Evolutionary conservation across 1,284 basidiomycete genomes (phyloP), one percentile per base, ranked within the genome.

Genomic region (Phylloporus sp.): DNA sequence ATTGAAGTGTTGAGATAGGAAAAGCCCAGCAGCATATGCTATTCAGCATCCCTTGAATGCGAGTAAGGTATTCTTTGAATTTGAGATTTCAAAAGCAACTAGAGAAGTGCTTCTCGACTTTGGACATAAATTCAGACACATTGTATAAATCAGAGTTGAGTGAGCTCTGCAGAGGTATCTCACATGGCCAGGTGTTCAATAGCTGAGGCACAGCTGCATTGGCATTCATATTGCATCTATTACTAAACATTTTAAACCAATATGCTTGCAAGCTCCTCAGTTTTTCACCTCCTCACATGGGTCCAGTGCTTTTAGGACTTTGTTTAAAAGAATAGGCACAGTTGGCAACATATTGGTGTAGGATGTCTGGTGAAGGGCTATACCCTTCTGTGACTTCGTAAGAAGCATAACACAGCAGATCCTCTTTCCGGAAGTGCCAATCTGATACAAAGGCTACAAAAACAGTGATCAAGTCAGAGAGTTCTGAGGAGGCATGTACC

Each of bases 371-470:
- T 0, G 64, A 61, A 1, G 65, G 71, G 10, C 0, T 12, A 24
- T 70, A 68, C 26, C 68, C 68, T 18, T 66, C 53, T 6, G 60
- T 50, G n/a, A 68, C 58, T 12, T 49, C 5, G 57, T 72, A 77
- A 2, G 59, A 64, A 20, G 31, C 37, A 18, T 66, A 65, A 2
- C 6, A 1, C 4, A 75, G 71, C 28, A 67, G 67, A 17, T 64
- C 46, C 17, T 66, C 65, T 2, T 6, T 18, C 46, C 22, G 1
- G n/a, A 77, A 76, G 12, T 58, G 52, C 0, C 61, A 28, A 24
- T 54, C 44, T 3, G 28, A 58, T 1, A 75, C 76, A 61, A 81
- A 75, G 2, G 77, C 70, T 6, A 80, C 55, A 6, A 82, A 63
- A 4, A 69, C 64, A 0, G 70, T 69, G 12, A 79, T 66, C 24